Evolutionary conservation across 208 protist species (phyloP), one percentile per base, ranked within the genome.

Genomic region (Leishmania mexicana): DNA sequence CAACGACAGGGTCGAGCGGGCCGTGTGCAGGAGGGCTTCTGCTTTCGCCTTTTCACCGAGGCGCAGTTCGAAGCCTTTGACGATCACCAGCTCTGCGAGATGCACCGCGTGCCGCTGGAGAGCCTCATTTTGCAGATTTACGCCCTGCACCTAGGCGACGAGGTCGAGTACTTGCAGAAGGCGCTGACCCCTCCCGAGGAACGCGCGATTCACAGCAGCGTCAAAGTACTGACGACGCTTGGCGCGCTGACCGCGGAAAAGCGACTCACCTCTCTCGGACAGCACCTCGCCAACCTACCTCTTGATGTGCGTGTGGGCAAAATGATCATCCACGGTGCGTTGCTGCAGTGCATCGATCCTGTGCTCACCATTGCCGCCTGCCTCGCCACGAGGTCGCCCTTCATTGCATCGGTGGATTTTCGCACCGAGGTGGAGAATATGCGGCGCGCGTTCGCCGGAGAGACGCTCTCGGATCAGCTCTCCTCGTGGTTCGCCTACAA

Each of bases 1-100:
- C 99, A 99, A 87, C 94, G 99, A 11, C 94, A 94, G 60, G 98
- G 98, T 74, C 95, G 97, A 85, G 99, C 99, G 11, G 99, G 99
- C 58, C 97, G 99, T 88, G 98, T 99, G 72, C 86, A 91, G n/a
- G 88, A 96, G 40, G 99, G 99, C 21, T 92, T 93, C 75, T 99
- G 97, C 81, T 99, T 98, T 85, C 95, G 96, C 65, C 85, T 99
- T 73, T 99, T 98, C 89, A 99, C 97, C 3, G 88, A 88, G 82
- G 83, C 81, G 5, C 93, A 97, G 86, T 97, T 94, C 79, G 92
- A 96, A 40, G 53, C 73, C 60, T 94, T 98, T 58, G 87, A 93
- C 21, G 93, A 94, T 67, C 96, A 98, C 83, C 96, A 98, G 71
- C 88, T 96, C 67, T 99, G 98, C 57, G 99, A 99, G 82, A 99